Conservation (phyloP, 495 filamentous ascomycete genomes). For the Astrothelium macrocarpum region DNA sequence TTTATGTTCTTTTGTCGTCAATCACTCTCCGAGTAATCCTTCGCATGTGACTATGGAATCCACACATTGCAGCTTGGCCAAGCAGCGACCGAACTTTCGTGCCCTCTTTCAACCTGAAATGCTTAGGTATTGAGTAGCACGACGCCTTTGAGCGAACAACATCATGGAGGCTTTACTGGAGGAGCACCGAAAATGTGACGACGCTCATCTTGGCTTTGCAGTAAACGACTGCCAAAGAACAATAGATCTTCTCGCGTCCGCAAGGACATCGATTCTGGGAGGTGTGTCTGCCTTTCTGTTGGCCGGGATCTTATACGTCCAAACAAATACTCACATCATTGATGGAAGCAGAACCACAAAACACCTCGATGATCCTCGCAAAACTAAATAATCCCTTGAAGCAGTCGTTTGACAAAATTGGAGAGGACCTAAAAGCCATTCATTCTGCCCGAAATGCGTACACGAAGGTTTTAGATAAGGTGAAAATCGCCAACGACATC, state of each 20-base stretch:
- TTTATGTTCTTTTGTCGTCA: too few relatives aligned
- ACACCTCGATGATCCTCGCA: slow-evolving; percentile 58
- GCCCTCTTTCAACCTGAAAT: too few relatives aligned
- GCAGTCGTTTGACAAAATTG: slow-evolving; percentile 64
- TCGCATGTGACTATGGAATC: neutral
- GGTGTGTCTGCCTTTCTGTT: neutral
- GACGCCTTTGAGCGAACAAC: too few relatives aligned
- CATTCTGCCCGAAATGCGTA: slow-evolving; percentile 70
- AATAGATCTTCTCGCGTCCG: slow-evolving; percentile 63
- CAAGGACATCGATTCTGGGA: slow-evolving; percentile 43
- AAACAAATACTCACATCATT: neutral
- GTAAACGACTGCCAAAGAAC: slow-evolving; percentile 44
- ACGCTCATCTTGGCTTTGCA: neutral
- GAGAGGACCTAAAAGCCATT: slow-evolving; percentile 68
- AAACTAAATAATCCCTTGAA: slow-evolving; percentile 79
- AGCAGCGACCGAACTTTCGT: too few relatives aligned
- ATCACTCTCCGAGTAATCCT: too few relatives aligned
- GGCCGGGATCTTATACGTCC: neutral
- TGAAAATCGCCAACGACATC: slow-evolving; percentile 26
- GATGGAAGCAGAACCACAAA: slow-evolving; percentile 50
- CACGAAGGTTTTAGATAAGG: slow-evolving; percentile 74
- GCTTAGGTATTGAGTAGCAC: too few relatives aligned
- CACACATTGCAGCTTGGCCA: too few relatives aligned
- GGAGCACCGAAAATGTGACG: slow-evolving; percentile 59
- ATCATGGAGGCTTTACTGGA: slow-evolving; percentile 21